These are phyloP conservation scores for Alternaria ethzedia DNA, from an alignment of 2,329 filamentous ascomycete species.

Conservation along the genomic window DNA sequence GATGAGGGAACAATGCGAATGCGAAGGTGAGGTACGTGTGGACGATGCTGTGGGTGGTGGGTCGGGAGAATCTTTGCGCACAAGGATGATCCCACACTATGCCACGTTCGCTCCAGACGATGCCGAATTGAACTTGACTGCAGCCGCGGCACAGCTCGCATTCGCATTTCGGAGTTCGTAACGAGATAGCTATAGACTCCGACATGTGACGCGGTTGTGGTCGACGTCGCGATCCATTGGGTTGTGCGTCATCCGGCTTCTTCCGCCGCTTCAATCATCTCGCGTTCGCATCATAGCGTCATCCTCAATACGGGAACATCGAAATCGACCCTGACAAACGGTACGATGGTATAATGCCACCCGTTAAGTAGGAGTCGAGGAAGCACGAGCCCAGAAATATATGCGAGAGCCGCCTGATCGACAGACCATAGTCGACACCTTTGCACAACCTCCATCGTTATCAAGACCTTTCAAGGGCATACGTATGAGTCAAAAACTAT, in stretches of 20 bases:
- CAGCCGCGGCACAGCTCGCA: constrained; percentile 10
- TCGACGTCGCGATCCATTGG: background rate
- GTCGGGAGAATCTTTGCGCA: constrained; percentile 2
- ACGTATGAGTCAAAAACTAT: background rate
- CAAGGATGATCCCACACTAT: constrained; percentile 10
- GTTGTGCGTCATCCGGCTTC: background rate
- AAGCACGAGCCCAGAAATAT: background rate
- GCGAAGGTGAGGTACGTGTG: constrained; percentile 10
- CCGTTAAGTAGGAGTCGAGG: background rate
- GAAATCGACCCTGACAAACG: background rate
- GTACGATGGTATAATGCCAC: background rate
- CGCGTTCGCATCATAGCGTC: background rate
- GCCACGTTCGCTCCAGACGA: background rate
- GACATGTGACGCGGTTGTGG: background rate
- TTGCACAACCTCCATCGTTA: background rate
- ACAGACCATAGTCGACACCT: background rate
- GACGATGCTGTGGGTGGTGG: constrained; percentile 11
- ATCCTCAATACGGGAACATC: background rate
- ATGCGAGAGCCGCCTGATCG: background rate
- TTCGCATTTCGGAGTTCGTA: constrained; percentile 13
- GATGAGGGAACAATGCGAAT: constrained; percentile 12
- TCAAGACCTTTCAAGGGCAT: background rate
- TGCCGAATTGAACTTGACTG: background rate
- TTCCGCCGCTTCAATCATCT: background rate
- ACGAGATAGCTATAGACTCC: background rate